Evolutionary conservation across 2,329 filamentous ascomycete species (phyloP).

Genomic region (Harringtonia lauricola): DNA sequence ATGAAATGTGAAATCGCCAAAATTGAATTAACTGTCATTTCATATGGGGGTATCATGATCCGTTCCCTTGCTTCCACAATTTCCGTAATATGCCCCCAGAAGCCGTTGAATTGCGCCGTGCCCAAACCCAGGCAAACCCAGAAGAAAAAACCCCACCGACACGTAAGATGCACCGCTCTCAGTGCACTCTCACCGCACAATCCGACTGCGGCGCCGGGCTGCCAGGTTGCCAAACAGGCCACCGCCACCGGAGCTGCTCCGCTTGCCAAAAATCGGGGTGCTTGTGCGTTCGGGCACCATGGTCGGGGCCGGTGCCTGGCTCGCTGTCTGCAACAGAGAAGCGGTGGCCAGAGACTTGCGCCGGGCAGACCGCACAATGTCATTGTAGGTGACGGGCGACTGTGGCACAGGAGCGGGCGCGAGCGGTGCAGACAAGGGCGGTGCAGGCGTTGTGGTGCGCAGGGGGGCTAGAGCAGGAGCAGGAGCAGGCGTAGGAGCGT

Average conservation of each 20-base stretch:
- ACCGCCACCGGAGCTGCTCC: slow-evolving; percentile 10
- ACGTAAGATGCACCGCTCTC: too few relatives aligned
- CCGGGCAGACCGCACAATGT: slow-evolving; percentile 24
- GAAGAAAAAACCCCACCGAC: too few relatives aligned
- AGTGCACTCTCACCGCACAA: not conserved
- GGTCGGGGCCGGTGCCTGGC: not conserved
- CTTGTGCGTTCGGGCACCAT: not conserved
- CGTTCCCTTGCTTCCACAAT: too few relatives aligned
- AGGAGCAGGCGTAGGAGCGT: too few relatives aligned
- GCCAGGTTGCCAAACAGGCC: slow-evolving; percentile 17
- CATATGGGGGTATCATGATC: too few relatives aligned
- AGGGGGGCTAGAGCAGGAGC: too few relatives aligned
- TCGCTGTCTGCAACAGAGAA: not conserved
- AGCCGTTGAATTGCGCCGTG: too few relatives aligned
- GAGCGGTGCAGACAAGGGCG: not conserved
- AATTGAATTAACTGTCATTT: too few relatives aligned
- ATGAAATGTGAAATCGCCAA: too few relatives aligned
- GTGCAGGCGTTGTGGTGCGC: not conserved
- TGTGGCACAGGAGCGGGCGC: too few relatives aligned
- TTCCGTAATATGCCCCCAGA: too few relatives aligned
- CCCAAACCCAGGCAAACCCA: too few relatives aligned
- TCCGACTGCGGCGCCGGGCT: slow-evolving; percentile 14
- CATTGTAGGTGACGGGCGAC: slow-evolving; percentile 29
- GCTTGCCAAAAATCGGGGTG: not conserved
- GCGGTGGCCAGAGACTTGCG: slow-evolving; percentile 10